phyloP scores from a whole-genome alignment of 306 rosid species.

The Trifolium fragiferum region DNA sequence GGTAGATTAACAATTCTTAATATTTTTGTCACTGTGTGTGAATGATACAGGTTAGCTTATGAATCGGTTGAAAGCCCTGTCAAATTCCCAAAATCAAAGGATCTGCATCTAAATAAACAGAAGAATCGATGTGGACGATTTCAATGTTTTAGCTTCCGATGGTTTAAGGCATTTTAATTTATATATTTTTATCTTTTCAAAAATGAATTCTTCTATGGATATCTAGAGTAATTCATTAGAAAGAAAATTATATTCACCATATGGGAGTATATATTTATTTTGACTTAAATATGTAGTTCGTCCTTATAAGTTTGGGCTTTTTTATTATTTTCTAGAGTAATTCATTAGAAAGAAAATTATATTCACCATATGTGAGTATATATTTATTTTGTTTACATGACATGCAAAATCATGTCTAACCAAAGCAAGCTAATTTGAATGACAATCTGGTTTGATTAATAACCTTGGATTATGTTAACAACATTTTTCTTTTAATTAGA shows the following conservation, averaged over 20 bases:
- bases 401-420: too few relatives aligned
- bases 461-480: too few relatives aligned
- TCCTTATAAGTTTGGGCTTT: too few relatives aligned
- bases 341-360: too few relatives aligned
- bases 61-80: constrained; percentile 71
- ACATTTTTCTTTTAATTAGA: too few relatives aligned
- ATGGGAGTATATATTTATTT: background rate
- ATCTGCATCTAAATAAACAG: constrained; percentile 46
- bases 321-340: too few relatives aligned
- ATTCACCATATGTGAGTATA: too few relatives aligned
- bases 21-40: background rate
- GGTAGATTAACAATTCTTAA: too few relatives aligned
- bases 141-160: constrained; percentile 63
- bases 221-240: constrained; percentile 10
- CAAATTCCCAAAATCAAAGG: constrained; percentile 64
- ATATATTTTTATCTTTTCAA: constrained; percentile 7
- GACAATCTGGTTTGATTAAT: too few relatives aligned
- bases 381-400: too few relatives aligned
- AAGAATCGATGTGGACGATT: constrained; percentile 53
- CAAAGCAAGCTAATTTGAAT: too few relatives aligned
- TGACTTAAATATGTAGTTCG: too few relatives aligned
- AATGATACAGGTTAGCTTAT: constrained; percentile 61
- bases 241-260: background rate
- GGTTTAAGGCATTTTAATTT: constrained; percentile 17
- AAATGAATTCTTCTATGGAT: background rate